Evolutionary conservation across 306 rosid species (phyloP).

Genomic region (Begonia peltatifolia): DNA sequence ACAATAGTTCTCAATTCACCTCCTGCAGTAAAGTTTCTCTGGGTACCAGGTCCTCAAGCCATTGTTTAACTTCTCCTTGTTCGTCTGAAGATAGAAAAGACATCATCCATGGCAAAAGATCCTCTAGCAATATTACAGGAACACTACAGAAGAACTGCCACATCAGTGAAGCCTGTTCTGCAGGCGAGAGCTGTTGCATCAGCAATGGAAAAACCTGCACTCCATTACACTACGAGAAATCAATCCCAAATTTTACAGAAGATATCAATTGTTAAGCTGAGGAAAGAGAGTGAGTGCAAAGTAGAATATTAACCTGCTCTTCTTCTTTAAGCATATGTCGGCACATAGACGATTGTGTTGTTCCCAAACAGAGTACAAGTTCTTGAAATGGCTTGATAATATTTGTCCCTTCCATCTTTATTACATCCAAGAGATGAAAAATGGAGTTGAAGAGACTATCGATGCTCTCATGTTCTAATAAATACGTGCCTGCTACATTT

Average conservation of each 20-base stretch:
- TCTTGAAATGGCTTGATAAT: constrained; percentile 48
- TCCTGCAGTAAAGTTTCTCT: constrained; percentile 58
- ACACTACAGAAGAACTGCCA: constrained; percentile 85
- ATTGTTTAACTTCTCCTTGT: constrained; percentile 37
- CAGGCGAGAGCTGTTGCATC: constrained; percentile 41
- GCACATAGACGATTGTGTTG: constrained; percentile 37
- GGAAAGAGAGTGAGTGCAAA: neutral
- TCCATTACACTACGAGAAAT: neutral
- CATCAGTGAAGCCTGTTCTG: constrained; percentile 72
- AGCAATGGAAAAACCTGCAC: constrained; percentile 75
- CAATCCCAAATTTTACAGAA: too few relatives aligned
- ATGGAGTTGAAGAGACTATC: constrained; percentile 44
- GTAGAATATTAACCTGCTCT: constrained; percentile 40
- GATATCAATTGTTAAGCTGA: too few relatives aligned
- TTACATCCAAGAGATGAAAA: constrained; percentile 36
- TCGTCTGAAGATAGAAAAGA: constrained; percentile 57
- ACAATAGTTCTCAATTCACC: constrained; percentile 27
- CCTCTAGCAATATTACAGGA: constrained; percentile 62
- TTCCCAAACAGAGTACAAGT: constrained; percentile 53
- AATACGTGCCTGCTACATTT: constrained; percentile 57
- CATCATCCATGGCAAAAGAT: constrained; percentile 42
- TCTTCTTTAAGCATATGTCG: constrained; percentile 91
- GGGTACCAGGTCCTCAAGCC: constrained; percentile 50
- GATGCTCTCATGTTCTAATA: constrained; percentile 55
- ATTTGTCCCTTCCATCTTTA: constrained; percentile 24